Evolutionary conservation across 2,329 filamentous ascomycete species (phyloP).

Genomic region (Phyllosticta capitalensis): DNA sequence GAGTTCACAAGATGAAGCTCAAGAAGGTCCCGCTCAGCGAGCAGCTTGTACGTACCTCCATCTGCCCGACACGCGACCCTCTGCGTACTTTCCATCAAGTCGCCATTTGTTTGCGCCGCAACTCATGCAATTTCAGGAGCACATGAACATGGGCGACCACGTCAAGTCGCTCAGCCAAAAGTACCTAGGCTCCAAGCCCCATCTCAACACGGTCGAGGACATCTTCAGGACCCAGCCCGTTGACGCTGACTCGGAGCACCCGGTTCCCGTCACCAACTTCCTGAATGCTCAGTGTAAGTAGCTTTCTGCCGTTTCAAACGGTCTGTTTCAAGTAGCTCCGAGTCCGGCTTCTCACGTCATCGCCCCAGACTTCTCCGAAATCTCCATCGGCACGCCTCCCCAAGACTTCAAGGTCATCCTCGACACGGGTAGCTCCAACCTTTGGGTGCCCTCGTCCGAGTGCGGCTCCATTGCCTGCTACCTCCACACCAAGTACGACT

Average conservation of each 20-base stretch:
- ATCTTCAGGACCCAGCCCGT: slow-evolving; percentile 70
- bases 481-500: slow-evolving; percentile 94
- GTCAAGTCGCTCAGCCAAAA: slow-evolving; percentile 82
- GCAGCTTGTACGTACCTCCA: slow-evolving; percentile 63
- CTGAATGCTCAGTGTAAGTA: slow-evolving; percentile 93
- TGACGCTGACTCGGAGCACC: slow-evolving; percentile 58
- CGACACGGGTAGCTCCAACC: slow-evolving; percentile 96
- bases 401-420: slow-evolving; percentile 98
- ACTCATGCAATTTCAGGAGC: slow-evolving; percentile 45
- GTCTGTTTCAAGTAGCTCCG: not conserved
- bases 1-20: slow-evolving; percentile 91
- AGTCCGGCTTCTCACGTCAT: not conserved
- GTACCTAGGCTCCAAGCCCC: slow-evolving; percentile 79
- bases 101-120: slow-evolving; percentile 5
- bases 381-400: slow-evolving; percentile 80
- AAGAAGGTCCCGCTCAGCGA: slow-evolving; percentile 90
- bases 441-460: slow-evolving; percentile 88
- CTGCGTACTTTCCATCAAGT: slow-evolving; percentile 2
- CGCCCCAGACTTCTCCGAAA: slow-evolving; percentile 83
- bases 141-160: slow-evolving; percentile 71
- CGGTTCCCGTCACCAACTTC: slow-evolving; percentile 91
- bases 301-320: not conserved
- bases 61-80: not conserved
- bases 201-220: slow-evolving; percentile 48
- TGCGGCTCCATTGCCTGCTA: slow-evolving; percentile 97